Percentiles rank a stretch among this genome's conserved stretches.
These are phyloP conservation scores for Rhizopogon salebrosus DNA, from an alignment of 768 basidiomycete genomes.

Conservation along the genomic window DNA sequence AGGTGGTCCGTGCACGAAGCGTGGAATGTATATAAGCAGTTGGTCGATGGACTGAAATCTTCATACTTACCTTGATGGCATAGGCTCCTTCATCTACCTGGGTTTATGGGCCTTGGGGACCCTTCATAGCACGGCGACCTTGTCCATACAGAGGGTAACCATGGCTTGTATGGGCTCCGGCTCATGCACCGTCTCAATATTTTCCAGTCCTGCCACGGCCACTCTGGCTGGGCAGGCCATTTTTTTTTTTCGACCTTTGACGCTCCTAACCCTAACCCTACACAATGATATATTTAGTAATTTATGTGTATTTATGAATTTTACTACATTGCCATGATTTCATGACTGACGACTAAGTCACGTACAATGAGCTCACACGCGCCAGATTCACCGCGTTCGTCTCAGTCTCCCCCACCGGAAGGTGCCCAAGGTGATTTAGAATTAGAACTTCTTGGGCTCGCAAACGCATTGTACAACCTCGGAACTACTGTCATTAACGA, in stretches of 20 bases:
- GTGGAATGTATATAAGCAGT: constrained; percentile 24
- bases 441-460: constrained; percentile 69
- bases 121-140: constrained; percentile 20
- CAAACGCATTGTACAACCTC: constrained; percentile 73
- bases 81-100: constrained; percentile 43
- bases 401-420: constrained; percentile 65
- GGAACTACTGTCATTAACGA: constrained; percentile 83
- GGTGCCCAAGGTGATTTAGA: constrained; percentile 73
- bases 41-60: not conserved
- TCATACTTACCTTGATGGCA: constrained; percentile 62
- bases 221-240: constrained; percentile 33
- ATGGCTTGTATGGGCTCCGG: constrained; percentile 39
- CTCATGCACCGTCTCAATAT: constrained; percentile 43
- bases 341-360: constrained; percentile 8
- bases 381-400: constrained; percentile 57
- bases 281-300: not conserved
- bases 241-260: constrained; percentile 11
- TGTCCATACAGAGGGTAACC: constrained; percentile 28
- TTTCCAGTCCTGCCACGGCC: constrained; percentile 40
- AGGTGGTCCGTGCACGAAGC: constrained; percentile 21
- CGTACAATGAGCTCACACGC: constrained; percentile 11
- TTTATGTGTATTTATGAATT: not conserved
- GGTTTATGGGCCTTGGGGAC: constrained; percentile 46
- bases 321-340: not conserved
- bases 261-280: constrained; percentile 28